Percentiles rank a stretch among this genome's conserved stretches.
Conservation (phyloP, 768 basidiomycete genomes). For the Amanita rimosa region DNA sequence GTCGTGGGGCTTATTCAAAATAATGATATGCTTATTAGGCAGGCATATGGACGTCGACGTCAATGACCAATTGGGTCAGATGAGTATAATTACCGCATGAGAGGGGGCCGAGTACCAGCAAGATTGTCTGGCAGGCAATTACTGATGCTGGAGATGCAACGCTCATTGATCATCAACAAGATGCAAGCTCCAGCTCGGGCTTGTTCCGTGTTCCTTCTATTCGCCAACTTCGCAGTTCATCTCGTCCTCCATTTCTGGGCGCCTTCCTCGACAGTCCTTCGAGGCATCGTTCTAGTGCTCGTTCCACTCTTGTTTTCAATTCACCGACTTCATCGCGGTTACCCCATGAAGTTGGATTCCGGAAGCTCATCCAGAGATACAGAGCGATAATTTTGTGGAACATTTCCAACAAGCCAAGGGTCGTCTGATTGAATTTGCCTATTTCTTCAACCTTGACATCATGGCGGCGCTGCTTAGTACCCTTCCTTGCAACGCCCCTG, state of each 20-base stretch:
- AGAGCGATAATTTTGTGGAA: constrained; percentile 66
- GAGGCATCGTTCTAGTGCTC: constrained; percentile 47
- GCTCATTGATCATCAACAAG: neutral
- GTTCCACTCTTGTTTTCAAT: constrained; percentile 55
- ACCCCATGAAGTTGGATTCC: constrained; percentile 56
- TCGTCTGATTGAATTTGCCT: constrained; percentile 7
- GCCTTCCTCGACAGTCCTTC: constrained; percentile 1
- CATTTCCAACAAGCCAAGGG: constrained; percentile 41
- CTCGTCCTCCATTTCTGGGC: neutral
- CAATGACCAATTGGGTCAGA: neutral
- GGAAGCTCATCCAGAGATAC: constrained; percentile 80
- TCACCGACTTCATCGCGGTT: constrained; percentile 36
- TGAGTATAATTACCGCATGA: neutral
- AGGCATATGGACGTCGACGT: neutral
- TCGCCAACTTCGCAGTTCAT: neutral
- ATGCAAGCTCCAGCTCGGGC: neutral
- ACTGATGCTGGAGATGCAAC: neutral
- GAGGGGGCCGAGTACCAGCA: neutral
- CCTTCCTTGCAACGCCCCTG: neutral
- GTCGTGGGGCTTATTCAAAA: too few relatives aligned
- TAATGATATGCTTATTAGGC: too few relatives aligned
- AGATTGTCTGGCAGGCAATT: neutral
- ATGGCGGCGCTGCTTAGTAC: neutral
- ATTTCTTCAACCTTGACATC: neutral
- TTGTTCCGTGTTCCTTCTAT: neutral